Percentiles rank a stretch among this genome's conserved stretches.
phyloP scores from a whole-genome alignment of 371 early-diverging fungal genomes.

The Entomophthora muscae region DNA sequence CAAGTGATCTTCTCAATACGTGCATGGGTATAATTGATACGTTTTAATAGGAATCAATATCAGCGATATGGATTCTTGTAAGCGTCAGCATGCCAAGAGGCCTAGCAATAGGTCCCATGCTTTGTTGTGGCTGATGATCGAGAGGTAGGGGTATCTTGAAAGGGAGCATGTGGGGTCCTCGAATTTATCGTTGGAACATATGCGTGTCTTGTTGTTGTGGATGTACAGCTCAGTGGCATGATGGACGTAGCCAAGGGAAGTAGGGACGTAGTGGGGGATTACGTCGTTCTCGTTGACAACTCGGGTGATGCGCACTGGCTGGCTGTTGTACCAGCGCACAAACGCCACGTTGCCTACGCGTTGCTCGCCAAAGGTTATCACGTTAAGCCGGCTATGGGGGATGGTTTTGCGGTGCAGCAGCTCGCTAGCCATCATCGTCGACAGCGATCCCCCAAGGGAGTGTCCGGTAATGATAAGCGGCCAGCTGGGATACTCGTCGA shows the following conservation, averaged over 20 bases:
- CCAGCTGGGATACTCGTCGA: slow-evolving; percentile 6
- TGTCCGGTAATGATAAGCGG: slow-evolving; percentile 10
- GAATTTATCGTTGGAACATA: neutral
- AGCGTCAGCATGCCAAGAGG: too few relatives aligned
- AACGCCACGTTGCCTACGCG: slow-evolving; percentile 26
- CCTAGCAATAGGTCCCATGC: neutral
- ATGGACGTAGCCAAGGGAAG: slow-evolving; percentile 23
- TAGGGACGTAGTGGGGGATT: slow-evolving; percentile 30
- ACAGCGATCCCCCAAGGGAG: slow-evolving; percentile 9
- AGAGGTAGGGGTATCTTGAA: neutral
- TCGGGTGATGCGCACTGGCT: slow-evolving; percentile 17
- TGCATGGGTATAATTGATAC: too few relatives aligned
- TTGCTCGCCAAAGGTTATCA: slow-evolving; percentile 21
- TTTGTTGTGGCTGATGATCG: neutral
- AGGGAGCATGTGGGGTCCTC: slow-evolving; percentile 1
- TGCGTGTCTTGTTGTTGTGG: neutral
- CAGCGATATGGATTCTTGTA: too few relatives aligned
- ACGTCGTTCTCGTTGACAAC: slow-evolving; percentile 26
- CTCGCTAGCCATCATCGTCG: neutral
- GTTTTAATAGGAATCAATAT: too few relatives aligned
- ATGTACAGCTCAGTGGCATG: slow-evolving; percentile 26
- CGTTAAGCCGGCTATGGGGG: neutral
- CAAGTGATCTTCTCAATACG: too few relatives aligned
- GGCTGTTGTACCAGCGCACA: slow-evolving; percentile 17
- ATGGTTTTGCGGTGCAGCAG: neutral